Percentiles rank a stretch among this genome's conserved stretches.
These are phyloP conservation scores for Brassica rapa DNA, from an alignment of 345 rosid species.

Conservation along the genomic window DNA sequence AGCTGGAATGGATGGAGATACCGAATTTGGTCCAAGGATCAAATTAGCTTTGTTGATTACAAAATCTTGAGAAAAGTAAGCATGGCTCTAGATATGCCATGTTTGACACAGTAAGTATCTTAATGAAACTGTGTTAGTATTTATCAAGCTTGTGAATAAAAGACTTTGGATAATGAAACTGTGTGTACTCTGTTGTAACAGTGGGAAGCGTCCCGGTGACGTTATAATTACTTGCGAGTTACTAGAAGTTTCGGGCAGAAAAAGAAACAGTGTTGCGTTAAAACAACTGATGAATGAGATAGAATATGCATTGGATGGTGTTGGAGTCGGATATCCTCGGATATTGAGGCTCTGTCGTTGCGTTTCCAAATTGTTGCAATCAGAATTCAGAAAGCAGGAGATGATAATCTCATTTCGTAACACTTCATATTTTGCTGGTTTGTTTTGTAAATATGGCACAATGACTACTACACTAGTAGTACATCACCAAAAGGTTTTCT, in stretches of 20 bases:
- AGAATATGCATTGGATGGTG: conserved; percentile 6
- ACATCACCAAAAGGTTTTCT: neutral
- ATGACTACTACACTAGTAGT: neutral
- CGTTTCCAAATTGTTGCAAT: conserved; percentile 24
- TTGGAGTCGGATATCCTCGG: neutral
- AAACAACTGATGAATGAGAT: conserved; percentile 15
- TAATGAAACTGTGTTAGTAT: neutral
- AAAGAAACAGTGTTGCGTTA: neutral
- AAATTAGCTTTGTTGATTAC: conserved; percentile 55
- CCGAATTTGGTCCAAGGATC: conserved; percentile 55
- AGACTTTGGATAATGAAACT: conserved; percentile 6
- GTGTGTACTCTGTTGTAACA: neutral
- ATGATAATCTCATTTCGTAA: neutral
- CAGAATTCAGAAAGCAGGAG: conserved; percentile 26
- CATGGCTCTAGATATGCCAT: conserved; percentile 59
- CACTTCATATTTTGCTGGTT: neutral
- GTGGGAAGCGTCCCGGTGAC: conserved; percentile 37
- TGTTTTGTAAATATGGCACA: conserved; percentile 24
- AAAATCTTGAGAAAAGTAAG: conserved; percentile 52
- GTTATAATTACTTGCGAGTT: conserved; percentile 16
- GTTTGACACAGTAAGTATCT: conserved; percentile 61
- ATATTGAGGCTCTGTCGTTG: conserved; percentile 33
- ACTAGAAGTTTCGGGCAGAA: conserved; percentile 13
- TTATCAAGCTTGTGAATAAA: neutral
- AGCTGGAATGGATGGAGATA: conserved; percentile 61